phyloP scores from a whole-genome alignment of 1,284 basidiomycete species.

The Cyathus olla region DNA sequence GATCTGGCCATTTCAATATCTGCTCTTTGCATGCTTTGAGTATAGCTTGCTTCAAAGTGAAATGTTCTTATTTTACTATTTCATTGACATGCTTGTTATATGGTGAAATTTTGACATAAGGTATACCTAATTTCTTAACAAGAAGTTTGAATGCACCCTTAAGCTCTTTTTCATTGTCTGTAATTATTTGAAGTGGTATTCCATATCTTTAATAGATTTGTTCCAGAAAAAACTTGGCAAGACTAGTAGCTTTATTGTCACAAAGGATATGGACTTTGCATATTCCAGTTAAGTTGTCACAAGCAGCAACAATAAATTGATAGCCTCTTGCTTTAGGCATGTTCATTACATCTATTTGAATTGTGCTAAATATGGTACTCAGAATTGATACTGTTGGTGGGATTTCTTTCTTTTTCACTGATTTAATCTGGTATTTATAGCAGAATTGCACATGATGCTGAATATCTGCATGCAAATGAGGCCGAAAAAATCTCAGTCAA shows the following conservation, averaged over 20 bases:
- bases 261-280: conserved; percentile 36
- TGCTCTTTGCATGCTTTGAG: conserved; percentile 50
- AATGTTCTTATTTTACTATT: conserved; percentile 42
- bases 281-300: conserved; percentile 33
- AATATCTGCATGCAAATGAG: conserved; percentile 27
- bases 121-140: conserved; percentile 40
- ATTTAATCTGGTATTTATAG: conserved; percentile 44
- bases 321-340: conserved; percentile 33
- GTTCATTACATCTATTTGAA: conserved; percentile 41
- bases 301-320: conserved; percentile 34
- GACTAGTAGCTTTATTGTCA: conserved; percentile 19
- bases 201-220: conserved; percentile 47
- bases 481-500: conserved; percentile 42
- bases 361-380: conserved; percentile 36
- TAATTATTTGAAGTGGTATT: conserved; percentile 33
- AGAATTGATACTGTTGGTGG: conserved; percentile 41
- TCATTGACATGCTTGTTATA: conserved; percentile 46
- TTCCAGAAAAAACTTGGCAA: conserved; percentile 39
- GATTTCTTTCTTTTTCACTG: conserved; percentile 27
- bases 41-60: conserved; percentile 35
- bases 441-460: conserved; percentile 44
- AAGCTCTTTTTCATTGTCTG: conserved; percentile 46
- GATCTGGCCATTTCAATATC: conserved; percentile 7
- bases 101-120: conserved; percentile 47
- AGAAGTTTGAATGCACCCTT: conserved; percentile 43